Conservation (phyloP, 116 monocot species). For the Cymodocea nodosa region DNA sequence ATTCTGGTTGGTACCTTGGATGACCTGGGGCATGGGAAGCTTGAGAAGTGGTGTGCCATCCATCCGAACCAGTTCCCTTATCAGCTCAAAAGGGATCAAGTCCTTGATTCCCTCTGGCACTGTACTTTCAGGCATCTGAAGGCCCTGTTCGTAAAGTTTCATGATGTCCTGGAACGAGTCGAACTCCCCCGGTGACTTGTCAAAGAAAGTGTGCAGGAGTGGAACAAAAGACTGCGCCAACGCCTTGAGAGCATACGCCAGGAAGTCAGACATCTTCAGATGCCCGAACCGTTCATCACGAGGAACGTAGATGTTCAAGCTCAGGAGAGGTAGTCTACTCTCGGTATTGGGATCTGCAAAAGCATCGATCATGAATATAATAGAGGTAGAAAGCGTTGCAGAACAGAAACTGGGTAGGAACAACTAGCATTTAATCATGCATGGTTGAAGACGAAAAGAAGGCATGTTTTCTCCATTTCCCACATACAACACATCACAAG, state of each 20-base stretch:
- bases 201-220: constrained; percentile 6
- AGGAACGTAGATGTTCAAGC: constrained; percentile 68
- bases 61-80: constrained; percentile 30
- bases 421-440: too few relatives aligned
- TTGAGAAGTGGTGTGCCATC: constrained; percentile 34
- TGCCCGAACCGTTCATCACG: constrained; percentile 86
- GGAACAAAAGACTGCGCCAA: constrained; percentile 12
- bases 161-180: constrained; percentile 18
- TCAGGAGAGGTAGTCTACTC: constrained; percentile 18
- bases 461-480: too few relatives aligned
- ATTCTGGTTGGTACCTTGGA: constrained; percentile 29
- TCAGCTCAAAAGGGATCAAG: constrained; percentile 38
- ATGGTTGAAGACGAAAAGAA: too few relatives aligned
- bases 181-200: constrained; percentile 21
- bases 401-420: too few relatives aligned
- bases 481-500: too few relatives aligned
- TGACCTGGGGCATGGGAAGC: constrained; percentile 50
- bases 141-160: constrained; percentile 18
- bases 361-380: background rate
- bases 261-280: constrained; percentile 62
- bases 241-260: constrained; percentile 19
- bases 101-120: constrained; percentile 2
- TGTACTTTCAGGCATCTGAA: constrained; percentile 6
- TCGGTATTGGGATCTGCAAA: constrained; percentile 8
- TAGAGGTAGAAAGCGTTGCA: background rate